These are phyloP conservation scores for Blastosporella zonata DNA, from an alignment of 1,284 basidiomycete species.

Conservation along the genomic window DNA sequence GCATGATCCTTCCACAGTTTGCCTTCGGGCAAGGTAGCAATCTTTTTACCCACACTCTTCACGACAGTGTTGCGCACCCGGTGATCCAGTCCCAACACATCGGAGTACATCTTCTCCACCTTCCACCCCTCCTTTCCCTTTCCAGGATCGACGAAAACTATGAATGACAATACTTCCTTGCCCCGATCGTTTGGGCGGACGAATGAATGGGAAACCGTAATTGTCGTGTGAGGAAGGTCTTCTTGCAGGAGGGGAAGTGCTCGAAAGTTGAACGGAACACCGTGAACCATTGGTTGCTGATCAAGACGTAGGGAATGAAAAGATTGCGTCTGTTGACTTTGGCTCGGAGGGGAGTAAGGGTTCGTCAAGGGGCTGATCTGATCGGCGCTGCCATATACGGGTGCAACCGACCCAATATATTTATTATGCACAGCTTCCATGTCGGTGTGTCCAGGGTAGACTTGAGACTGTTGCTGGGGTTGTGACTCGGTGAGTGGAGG, in stretches of 20 bases:
- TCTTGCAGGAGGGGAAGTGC: constrained; percentile 65
- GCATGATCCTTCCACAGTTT: constrained; percentile 96
- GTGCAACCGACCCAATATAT: constrained; percentile 8
- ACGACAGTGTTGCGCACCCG: constrained; percentile 63
- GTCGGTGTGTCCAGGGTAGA: constrained; percentile 9
- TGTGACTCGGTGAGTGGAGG: constrained; percentile 34
- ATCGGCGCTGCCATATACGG: constrained; percentile 17
- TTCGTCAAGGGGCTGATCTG: constrained; percentile 18
- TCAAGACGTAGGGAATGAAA: constrained; percentile 22
- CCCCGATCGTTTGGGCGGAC: constrained; percentile 84
- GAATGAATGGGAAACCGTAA: constrained; percentile 69
- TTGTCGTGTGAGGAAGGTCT: constrained; percentile 64
- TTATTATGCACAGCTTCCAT: constrained; percentile 23
- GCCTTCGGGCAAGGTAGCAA: constrained; percentile 84
- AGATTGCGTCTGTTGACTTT: constrained; percentile 18
- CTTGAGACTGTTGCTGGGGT: constrained; percentile 14
- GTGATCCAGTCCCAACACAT: constrained; percentile 83
- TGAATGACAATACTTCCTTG: constrained; percentile 84
- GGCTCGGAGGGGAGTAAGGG: constrained; percentile 22
- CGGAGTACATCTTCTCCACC: constrained; percentile 91
- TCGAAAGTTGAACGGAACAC: constrained; percentile 44
- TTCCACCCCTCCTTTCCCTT: constrained; percentile 77
- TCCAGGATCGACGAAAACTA: constrained; percentile 66
- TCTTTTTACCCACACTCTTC: constrained; percentile 72
- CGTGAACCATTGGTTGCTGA: constrained; percentile 18